phyloP scores from a whole-genome alignment of 225 moss, liverwort and hornwort species.

The Rhytidiadelphus loreus region DNA sequence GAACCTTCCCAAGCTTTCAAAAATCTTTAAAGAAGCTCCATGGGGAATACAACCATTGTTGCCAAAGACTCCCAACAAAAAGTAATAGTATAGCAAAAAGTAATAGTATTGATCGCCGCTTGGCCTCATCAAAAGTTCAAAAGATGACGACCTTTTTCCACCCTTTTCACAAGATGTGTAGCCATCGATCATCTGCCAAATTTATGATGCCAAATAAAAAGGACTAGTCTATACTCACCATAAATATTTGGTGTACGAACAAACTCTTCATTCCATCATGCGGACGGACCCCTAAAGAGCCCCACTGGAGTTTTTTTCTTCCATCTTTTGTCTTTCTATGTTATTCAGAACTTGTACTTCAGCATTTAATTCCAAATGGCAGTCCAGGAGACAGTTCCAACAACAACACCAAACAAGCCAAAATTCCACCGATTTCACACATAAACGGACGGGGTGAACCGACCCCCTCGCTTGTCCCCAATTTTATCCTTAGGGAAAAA shows the following conservation, averaged over 20 bases:
- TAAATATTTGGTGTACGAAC: neutral
- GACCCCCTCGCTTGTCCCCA: no score
- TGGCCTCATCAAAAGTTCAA: neutral
- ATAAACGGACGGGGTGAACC: no score
- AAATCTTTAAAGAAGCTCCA: no score
- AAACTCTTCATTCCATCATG: neutral
- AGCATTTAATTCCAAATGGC: neutral
- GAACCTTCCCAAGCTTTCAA: no score
- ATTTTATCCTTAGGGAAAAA: no score
- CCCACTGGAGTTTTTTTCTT: neutral
- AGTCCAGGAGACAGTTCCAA: neutral
- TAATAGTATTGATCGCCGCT: no score
- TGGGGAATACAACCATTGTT: fast-evolving
- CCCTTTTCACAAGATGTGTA: neutral
- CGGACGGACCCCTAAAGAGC: neutral
- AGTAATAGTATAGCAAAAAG: no score
- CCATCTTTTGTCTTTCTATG: neutral
- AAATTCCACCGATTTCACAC: neutral
- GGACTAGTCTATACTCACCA: neutral
- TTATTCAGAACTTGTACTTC: neutral
- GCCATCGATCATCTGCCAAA: neutral
- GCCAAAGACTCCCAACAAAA: no score
- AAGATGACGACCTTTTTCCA: no score
- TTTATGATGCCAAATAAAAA: no score
- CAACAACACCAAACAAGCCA: neutral